These are phyloP conservation scores for Rasamsonia emersonii DNA, from an alignment of 2,329 filamentous ascomycete species.

Conservation along the genomic window DNA sequence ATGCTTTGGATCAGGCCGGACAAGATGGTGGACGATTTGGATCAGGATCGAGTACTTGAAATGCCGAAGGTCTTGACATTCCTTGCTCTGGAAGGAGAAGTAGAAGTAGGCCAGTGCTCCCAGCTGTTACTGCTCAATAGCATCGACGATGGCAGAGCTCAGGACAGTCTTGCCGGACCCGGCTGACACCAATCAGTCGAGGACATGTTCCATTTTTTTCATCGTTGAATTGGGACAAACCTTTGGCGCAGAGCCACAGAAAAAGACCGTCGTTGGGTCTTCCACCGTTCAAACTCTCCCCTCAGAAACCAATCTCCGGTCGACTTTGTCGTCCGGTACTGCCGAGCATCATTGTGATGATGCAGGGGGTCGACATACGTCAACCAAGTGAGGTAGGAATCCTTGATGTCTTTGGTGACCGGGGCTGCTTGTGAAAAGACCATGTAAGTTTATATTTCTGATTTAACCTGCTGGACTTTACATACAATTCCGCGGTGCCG, in stretches of 20 bases:
- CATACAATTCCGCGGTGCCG: too few relatives aligned
- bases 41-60: not conserved
- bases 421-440: not conserved
- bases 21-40: not conserved
- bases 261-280: not conserved
- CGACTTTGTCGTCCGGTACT: not conserved
- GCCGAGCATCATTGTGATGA: not conserved
- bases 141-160: not conserved
- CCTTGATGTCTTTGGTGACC: not conserved
- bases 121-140: not conserved
- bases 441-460: too few relatives aligned
- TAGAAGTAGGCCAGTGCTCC: not conserved
- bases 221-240: too few relatives aligned
- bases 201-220: too few relatives aligned
- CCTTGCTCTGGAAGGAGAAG: not conserved
- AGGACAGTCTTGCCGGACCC: not conserved
- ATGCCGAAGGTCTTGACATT: not conserved
- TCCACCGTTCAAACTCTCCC: not conserved
- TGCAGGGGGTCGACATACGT: not conserved
- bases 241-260: not conserved
- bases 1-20: not conserved
- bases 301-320: not conserved
- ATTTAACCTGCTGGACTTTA: too few relatives aligned
- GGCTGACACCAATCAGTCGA: too few relatives aligned
- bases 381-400: not conserved